Evolutionary conservation across 768 basidiomycete genomes (phyloP).

Genomic region (Suillus tomentosus): DNA sequence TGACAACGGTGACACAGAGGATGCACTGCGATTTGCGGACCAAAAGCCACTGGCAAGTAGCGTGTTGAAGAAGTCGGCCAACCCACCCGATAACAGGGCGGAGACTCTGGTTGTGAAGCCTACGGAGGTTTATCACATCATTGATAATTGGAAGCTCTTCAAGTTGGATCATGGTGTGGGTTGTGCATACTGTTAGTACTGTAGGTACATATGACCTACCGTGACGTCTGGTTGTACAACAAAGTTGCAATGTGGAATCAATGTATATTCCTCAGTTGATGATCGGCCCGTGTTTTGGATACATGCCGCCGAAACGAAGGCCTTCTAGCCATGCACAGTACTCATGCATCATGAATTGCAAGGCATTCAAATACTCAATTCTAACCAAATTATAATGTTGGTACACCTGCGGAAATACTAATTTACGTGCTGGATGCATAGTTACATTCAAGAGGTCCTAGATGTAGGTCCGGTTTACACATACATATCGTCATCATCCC

Average conservation of each 20-base stretch:
- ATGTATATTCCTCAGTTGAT: too few species aligned
- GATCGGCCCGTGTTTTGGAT: too few species aligned
- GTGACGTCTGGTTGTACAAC: too few species aligned
- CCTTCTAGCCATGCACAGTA: too few species aligned
- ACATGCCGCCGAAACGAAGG: too few species aligned
- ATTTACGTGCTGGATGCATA: neutral
- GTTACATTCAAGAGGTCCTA: neutral
- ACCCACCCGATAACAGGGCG: neutral
- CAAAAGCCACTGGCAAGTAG: neutral
- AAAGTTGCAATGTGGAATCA: too few species aligned
- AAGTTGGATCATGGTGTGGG: neutral
- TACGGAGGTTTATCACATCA: neutral
- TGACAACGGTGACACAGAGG: neutral
- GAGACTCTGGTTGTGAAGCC: neutral
- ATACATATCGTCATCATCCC: constrained; percentile 29
- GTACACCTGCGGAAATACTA: neutral
- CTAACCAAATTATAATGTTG: neutral
- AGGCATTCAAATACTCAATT: neutral
- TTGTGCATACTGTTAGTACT: too few species aligned
- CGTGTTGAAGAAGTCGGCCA: neutral
- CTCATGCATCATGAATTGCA: neutral
- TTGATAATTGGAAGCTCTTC: neutral
- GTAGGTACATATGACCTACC: too few species aligned
- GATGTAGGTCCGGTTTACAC: constrained; percentile 12
- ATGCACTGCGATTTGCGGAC: neutral